Evolutionary conservation across 768 basidiomycete genomes (phyloP).

Genomic region (Calvatia gigantea): DNA sequence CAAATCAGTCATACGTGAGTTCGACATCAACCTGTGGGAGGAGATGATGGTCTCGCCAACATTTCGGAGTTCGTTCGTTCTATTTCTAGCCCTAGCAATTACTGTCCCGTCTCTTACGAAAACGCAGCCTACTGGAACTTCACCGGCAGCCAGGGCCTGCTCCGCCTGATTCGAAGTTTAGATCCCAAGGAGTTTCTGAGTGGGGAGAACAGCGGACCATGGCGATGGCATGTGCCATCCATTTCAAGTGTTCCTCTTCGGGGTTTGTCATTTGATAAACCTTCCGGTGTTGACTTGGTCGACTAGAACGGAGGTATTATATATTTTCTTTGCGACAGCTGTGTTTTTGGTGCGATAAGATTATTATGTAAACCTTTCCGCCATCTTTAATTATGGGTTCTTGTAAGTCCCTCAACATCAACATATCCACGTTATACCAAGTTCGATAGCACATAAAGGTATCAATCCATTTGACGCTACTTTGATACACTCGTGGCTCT

Average conservation of each 20-base stretch:
- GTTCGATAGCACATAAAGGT: not conserved
- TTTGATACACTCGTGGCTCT: not conserved
- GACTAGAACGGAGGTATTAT: too few relatives aligned
- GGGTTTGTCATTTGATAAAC: conserved; percentile 4
- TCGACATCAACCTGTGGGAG: conserved; percentile 3
- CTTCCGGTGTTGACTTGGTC: too few relatives aligned
- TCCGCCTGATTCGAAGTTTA: conserved; percentile 55
- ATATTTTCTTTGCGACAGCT: too few relatives aligned
- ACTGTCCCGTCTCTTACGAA: conserved; percentile 77
- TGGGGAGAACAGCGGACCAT: conserved; percentile 53
- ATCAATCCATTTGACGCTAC: not conserved
- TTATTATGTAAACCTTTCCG: too few relatives aligned
- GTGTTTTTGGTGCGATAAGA: too few relatives aligned
- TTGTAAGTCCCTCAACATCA: conserved; percentile 5
- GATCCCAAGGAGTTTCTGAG: not conserved
- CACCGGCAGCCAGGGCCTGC: conserved; percentile 78
- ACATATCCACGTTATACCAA: not conserved
- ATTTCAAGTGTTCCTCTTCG: conserved; percentile 38
- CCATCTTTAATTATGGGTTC: not conserved
- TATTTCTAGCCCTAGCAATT: conserved; percentile 86
- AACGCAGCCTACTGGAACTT: conserved; percentile 97
- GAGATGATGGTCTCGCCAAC: conserved; percentile 37
- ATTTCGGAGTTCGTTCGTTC: conserved; percentile 93
- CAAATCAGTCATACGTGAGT: not conserved
- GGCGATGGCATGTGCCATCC: conserved; percentile 81